Conservation (phyloP, 2,329 filamentous ascomycete species). For the Colletotrichum sp. region DNA sequence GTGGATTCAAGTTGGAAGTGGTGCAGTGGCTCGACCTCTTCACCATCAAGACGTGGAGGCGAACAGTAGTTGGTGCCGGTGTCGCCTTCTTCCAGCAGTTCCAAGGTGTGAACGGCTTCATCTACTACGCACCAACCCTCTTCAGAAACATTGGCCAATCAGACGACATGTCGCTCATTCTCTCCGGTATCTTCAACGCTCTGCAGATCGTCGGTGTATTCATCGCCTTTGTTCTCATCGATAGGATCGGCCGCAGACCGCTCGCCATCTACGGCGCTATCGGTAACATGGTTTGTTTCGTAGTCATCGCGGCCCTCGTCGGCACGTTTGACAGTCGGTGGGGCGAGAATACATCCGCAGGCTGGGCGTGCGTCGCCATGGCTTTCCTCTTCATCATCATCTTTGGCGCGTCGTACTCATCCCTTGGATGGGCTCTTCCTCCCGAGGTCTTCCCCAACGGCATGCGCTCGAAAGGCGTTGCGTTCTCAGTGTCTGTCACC, state of each 20-base stretch:
- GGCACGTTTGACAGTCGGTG: background rate
- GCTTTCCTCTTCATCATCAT: slow-evolving; percentile 33
- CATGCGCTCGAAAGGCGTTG: slow-evolving; percentile 17
- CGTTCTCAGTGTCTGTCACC: slow-evolving; percentile 44
- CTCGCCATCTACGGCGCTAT: slow-evolving; percentile 33
- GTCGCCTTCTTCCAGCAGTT: slow-evolving; percentile 27
- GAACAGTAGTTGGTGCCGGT: slow-evolving; percentile 43
- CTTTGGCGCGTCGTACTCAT: slow-evolving; percentile 30
- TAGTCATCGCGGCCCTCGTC: background rate
- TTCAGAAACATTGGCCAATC: slow-evolving; percentile 32
- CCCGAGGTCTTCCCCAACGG: background rate
- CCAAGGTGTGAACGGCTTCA: slow-evolving; percentile 5
- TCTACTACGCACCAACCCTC: slow-evolving; percentile 33
- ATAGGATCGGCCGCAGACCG: slow-evolving; percentile 42
- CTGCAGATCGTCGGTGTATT: slow-evolving; percentile 34
- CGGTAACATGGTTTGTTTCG: slow-evolving; percentile 22
- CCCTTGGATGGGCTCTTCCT: background rate
- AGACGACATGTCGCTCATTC: slow-evolving; percentile 31
- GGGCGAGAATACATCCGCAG: background rate
- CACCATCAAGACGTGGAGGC: slow-evolving; percentile 44
- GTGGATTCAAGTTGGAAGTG: slow-evolving; percentile 47
- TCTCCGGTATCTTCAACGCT: slow-evolving; percentile 39
- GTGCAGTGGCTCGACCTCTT: slow-evolving; percentile 53
- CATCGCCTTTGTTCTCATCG: slow-evolving; percentile 40
- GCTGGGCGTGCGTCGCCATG: slow-evolving; percentile 9